Evolutionary conservation across 129 eudicot species (phyloP).

Genomic region (Centella asiatica): DNA sequence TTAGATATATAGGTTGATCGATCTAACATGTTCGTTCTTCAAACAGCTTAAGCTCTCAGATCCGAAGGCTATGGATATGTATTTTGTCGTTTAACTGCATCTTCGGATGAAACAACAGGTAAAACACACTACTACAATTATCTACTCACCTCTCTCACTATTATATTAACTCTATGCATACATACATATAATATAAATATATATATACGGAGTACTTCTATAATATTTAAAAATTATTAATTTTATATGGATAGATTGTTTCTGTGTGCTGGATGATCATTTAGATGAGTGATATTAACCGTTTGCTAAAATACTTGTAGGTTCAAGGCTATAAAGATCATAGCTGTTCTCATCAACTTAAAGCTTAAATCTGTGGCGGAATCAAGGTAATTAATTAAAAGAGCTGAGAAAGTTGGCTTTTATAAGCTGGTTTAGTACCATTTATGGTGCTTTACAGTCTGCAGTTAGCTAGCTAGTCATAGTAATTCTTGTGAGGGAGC

Average conservation of each 20-base stretch:
- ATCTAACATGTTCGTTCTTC: neutral
- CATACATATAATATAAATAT: neutral
- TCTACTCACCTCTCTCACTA: neutral
- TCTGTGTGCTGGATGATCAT: neutral
- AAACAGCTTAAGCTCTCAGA: slow-evolving; percentile 8
- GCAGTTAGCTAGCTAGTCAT: no score
- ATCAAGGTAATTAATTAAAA: neutral
- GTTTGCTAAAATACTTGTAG: slow-evolving; percentile 28
- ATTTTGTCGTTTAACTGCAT: neutral
- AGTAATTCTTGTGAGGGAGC: neutral
- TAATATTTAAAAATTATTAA: neutral
- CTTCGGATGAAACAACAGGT: slow-evolving; percentile 1
- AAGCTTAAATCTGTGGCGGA: slow-evolving; percentile 2
- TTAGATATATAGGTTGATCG: slow-evolving; percentile 1
- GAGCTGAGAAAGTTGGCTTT: neutral
- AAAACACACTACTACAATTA: neutral
- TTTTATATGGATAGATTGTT: neutral
- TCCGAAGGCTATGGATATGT: slow-evolving; percentile 4
- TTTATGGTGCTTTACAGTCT: neutral
- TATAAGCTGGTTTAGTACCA: neutral
- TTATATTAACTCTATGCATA: neutral
- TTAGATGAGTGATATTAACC: neutral
- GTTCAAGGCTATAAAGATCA: neutral
- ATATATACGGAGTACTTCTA: no score
- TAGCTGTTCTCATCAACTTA: neutral